phyloP scores from a whole-genome alignment of 352 stramenopile species.

The Aphanomyces cochlioides region DNA sequence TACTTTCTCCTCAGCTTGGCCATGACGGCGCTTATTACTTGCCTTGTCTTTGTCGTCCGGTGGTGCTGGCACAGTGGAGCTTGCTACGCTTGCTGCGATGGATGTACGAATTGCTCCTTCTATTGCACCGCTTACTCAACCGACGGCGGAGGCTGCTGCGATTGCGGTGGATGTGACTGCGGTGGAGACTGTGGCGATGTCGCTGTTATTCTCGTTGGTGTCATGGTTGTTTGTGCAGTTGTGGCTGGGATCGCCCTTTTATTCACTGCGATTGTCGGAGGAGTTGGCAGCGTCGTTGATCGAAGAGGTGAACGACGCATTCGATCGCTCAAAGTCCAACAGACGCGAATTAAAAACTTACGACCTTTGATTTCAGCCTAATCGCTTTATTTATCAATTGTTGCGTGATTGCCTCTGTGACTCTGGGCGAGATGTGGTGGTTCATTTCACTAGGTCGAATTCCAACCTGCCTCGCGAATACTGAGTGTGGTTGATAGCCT shows the following conservation, averaged over 20 bases:
- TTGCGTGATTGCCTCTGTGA: no score
- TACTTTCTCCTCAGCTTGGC: conserved; percentile 19
- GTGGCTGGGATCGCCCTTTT: conserved; percentile 18
- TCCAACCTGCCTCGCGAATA: no score
- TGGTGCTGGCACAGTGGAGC: background rate
- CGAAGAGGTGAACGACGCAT: conserved; percentile 9
- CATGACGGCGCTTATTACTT: conserved; percentile 21
- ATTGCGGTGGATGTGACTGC: background rate
- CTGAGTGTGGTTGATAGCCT: no score
- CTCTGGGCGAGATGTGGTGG: no score
- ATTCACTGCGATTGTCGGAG: conserved; percentile 22
- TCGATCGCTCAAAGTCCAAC: background rate
- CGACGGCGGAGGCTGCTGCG: background rate
- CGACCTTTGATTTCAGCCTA: background rate
- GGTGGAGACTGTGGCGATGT: background rate
- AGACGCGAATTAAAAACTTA: conserved; percentile 8
- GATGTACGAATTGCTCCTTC: background rate
- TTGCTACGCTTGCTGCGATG: background rate
- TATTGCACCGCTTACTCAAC: background rate
- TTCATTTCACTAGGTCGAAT: no score
- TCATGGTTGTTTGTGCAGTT: conserved; percentile 6
- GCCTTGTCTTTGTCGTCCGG: background rate
- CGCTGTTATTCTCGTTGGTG: background rate
- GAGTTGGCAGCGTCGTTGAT: conserved; percentile 4
- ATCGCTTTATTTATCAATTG: no score